Evolutionary conservation across 306 rosid species (phyloP).

Genomic region (Malus asiatica): DNA sequence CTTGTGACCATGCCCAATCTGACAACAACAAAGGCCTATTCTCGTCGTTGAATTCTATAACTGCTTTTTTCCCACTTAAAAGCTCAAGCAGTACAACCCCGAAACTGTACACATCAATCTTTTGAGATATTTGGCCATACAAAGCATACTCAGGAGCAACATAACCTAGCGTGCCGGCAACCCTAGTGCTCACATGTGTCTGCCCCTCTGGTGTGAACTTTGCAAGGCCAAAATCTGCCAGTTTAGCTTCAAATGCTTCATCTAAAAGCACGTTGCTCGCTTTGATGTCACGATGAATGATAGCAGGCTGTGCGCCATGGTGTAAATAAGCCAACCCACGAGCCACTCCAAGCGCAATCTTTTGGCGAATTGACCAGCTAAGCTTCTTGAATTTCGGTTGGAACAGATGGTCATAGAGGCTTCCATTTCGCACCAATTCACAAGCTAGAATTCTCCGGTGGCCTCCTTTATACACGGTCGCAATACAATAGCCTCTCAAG

Average conservation of each 20-base stretch:
- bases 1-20: constrained; percentile 28
- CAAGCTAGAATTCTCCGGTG: constrained; percentile 23
- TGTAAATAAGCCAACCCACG: constrained; percentile 26
- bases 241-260: constrained; percentile 20
- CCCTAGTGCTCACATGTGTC: constrained; percentile 27
- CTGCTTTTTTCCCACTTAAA: constrained; percentile 23
- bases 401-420: constrained; percentile 24
- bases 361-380: constrained; percentile 19
- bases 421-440: constrained; percentile 16
- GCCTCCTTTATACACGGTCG: constrained; percentile 9
- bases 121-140: constrained; percentile 18
- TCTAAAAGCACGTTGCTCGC: constrained; percentile 27
- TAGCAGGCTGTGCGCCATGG: constrained; percentile 14
- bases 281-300: constrained; percentile 25
- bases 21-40: constrained; percentile 8
- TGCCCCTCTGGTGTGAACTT: constrained; percentile 22
- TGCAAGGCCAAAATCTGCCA: constrained; percentile 26
- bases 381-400: constrained; percentile 10
- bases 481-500: constrained; percentile 15
- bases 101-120: constrained; percentile 24
- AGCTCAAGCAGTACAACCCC: constrained; percentile 28
- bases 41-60: not conserved
- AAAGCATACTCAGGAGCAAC: constrained; percentile 29
- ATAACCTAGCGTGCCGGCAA: constrained; percentile 28
- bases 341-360: constrained; percentile 20